Percentiles rank a stretch among this genome's conserved stretches.
Conservation (phyloP, 139 green algal species). For the Tetraselmis striata region DNA sequence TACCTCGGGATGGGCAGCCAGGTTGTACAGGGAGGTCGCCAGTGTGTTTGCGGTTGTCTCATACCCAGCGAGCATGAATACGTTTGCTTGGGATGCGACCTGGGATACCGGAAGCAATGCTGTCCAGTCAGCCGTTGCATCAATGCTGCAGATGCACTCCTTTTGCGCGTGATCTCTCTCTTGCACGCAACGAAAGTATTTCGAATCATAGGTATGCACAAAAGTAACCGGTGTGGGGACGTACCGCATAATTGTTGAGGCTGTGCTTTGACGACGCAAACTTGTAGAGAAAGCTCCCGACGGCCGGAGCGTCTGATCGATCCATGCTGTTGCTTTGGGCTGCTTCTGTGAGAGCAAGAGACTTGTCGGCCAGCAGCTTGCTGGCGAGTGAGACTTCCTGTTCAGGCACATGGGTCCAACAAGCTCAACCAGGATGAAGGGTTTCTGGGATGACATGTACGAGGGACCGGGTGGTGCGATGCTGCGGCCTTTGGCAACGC, state of each 20-base stretch:
- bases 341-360: not conserved
- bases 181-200: no score
- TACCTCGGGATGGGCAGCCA: conserved; percentile 24
- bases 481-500: no score
- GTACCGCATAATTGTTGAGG: not conserved
- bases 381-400: no score
- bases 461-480: no score
- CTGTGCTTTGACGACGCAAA: not conserved
- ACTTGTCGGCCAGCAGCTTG: not conserved
- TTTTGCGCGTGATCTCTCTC: no score
- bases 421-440: no score
- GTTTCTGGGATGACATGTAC: no score
- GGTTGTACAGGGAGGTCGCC: conserved; percentile 29
- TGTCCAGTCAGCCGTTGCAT: no score
- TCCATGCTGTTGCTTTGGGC: not conserved
- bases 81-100: conserved; percentile 23
- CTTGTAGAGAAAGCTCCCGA: not conserved
- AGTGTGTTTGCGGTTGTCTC: conserved; percentile 52
- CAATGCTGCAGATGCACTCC: no score
- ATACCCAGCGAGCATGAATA: conserved; percentile 37
- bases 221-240: no score
- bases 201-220: no score
- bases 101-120: conserved; percentile 2
- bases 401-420: no score
- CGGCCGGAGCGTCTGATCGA: not conserved